phyloP scores from a whole-genome alignment of 2,329 filamentous ascomycete species.

The Curvularia hawaiiensis region DNA sequence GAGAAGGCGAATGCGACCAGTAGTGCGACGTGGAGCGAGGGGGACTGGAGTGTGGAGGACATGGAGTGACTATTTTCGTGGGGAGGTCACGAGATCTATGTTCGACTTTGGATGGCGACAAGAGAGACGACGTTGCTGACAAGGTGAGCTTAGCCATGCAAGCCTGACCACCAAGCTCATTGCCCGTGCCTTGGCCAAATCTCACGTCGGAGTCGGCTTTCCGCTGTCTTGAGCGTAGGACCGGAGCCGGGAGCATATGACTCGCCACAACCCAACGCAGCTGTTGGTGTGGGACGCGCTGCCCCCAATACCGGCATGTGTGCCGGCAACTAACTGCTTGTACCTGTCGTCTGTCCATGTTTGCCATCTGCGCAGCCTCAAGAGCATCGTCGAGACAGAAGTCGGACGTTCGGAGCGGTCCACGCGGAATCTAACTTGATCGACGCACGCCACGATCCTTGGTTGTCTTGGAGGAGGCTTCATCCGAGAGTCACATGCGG shows the following conservation, averaged over 20 bases:
- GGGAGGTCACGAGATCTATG: not conserved
- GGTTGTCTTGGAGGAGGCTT: not conserved
- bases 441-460: conserved; percentile 9
- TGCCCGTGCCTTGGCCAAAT: conserved; percentile 8
- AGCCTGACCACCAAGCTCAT: conserved; percentile 7
- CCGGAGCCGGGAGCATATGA: conserved; percentile 7
- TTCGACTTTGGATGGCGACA: not conserved
- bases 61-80: not conserved
- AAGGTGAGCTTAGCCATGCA: conserved; percentile 5
- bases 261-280: not conserved
- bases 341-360: not conserved
- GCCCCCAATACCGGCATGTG: not conserved
- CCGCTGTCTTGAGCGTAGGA: not conserved
- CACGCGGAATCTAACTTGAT: conserved; percentile 10
- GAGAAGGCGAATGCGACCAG: not conserved
- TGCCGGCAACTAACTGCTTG: not conserved
- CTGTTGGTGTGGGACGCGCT: not conserved
- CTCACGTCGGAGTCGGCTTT: not conserved
- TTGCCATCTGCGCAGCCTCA: not conserved
- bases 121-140: not conserved
- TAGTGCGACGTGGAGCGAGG: conserved; percentile 7
- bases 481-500: not conserved
- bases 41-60: not conserved
- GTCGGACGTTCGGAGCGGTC: not conserved
- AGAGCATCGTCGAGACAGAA: not conserved